Conservation (phyloP, 2,329 filamentous ascomycete genomes). For the Myriosclerotinia curreyana region DNA sequence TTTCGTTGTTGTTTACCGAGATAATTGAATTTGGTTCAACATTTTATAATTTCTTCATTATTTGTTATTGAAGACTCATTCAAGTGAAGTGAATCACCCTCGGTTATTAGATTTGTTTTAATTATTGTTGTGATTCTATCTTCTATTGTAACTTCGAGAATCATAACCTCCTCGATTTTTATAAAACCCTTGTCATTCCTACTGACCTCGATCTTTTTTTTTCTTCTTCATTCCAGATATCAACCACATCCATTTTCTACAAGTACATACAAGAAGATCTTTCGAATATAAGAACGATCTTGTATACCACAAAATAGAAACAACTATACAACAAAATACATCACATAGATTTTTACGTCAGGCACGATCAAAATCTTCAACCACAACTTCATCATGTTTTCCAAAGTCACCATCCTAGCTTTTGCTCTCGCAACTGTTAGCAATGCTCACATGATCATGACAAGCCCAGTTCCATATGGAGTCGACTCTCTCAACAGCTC, state of each 20-base stretch:
- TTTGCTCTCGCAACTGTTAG: conserved; percentile 57
- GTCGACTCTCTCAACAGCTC: conserved; percentile 52
- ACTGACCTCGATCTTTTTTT: conserved; percentile 6
- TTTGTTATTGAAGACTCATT: conserved; percentile 4
- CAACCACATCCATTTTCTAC: conserved; percentile 6
- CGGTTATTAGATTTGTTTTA: not conserved
- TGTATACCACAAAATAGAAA: not conserved
- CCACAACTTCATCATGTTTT: conserved; percentile 42
- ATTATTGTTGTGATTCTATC: not conserved
- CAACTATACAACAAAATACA: not conserved
- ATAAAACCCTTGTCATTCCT: conserved; percentile 7
- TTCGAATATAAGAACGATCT: conserved; percentile 1
- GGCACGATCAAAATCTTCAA: conserved; percentile 30
- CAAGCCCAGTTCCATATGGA: conserved; percentile 62
- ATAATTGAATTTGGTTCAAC: conserved; percentile 1
- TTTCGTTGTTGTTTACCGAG: not conserved
- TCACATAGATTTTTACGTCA: conserved; percentile 30
- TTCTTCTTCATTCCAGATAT: conserved; percentile 11
- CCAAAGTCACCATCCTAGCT: conserved; percentile 52
- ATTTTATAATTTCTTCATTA: too few species aligned
- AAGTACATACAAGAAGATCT: not conserved
- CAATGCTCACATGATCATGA: conserved; percentile 75
- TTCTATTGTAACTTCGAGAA: not conserved
- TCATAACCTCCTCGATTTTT: not conserved
- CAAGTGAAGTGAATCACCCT: not conserved